A percentile compares a stretch with the other conserved stretches of the same genome.
Conservation (phyloP, 192 early-diverging fungal genomes). For the Coemansia sp. region DNA sequence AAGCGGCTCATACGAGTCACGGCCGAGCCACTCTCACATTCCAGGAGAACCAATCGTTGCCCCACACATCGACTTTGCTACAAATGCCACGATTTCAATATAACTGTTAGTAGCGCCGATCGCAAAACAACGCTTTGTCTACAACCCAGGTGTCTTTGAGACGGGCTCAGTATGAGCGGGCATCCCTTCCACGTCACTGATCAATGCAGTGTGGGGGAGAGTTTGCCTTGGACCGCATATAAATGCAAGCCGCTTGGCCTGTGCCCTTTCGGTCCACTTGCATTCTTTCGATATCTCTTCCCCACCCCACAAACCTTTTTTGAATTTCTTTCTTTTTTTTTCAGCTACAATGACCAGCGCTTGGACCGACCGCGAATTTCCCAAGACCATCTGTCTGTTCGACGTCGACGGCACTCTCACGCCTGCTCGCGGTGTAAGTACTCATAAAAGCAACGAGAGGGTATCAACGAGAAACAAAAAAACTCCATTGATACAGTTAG, state of each 20-base stretch:
- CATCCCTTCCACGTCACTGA: neutral
- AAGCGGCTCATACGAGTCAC: slow-evolving; percentile 1
- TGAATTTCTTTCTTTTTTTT: neutral
- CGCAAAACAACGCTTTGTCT: neutral
- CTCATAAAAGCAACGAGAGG: neutral
- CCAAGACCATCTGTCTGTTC: slow-evolving; percentile 88
- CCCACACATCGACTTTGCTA: neutral
- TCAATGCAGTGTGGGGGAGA: neutral
- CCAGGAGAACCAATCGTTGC: neutral
- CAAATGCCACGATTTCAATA: neutral
- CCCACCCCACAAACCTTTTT: neutral
- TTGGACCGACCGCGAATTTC: slow-evolving; percentile 66
- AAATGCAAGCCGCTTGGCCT: neutral
- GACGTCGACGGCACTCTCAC: slow-evolving; percentile 98
- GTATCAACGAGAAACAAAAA: too few relatives aligned
- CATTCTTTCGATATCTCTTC: slow-evolving; percentile 3
- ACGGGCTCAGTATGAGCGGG: neutral
- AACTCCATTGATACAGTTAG: too few relatives aligned
- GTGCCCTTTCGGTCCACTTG: neutral
- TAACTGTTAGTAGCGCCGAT: neutral
- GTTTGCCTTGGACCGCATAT: slow-evolving; percentile 1
- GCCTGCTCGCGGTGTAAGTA: slow-evolving; percentile 86
- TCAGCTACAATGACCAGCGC: slow-evolving; percentile 32
- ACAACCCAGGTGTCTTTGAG: neutral
- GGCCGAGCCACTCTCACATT: neutral